phyloP scores from a whole-genome alignment of 169 alveolate species.

The Plasmodium inui region DNA sequence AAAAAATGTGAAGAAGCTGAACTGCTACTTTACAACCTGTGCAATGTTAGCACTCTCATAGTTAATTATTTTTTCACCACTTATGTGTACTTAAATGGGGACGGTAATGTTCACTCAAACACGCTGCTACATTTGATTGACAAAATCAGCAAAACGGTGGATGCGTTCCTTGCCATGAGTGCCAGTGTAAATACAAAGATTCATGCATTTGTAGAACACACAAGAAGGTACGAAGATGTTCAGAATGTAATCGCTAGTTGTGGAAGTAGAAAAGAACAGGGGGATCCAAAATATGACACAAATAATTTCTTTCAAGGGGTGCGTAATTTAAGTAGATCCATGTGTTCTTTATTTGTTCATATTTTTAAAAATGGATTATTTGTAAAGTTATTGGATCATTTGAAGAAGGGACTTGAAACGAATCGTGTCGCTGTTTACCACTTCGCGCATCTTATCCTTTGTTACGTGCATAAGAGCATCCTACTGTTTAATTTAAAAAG shows the following conservation, averaged over 20 bases:
- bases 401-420: neutral
- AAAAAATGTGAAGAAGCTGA: neutral
- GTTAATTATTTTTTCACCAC: conserved; percentile 29
- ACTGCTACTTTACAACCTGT: conserved; percentile 14
- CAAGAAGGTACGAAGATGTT: conserved; percentile 13
- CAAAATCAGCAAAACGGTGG: conserved; percentile 21
- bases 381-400: neutral
- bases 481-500: conserved; percentile 22
- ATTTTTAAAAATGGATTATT: conserved; percentile 48
- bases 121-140: neutral
- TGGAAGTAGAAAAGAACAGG: neutral
- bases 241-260: neutral
- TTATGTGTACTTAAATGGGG: conserved; percentile 25
- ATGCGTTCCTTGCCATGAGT: neutral
- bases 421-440: neutral
- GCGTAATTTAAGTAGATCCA: neutral
- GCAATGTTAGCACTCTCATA: conserved; percentile 9
- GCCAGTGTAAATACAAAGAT: conserved; percentile 5
- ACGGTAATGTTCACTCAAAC: neutral
- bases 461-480: conserved; percentile 8
- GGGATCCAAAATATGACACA: neutral
- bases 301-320: conserved; percentile 24
- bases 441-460: conserved; percentile 35
- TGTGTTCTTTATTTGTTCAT: conserved; percentile 12
- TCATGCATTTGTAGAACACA: neutral